A percentile compares a stretch with the other conserved stretches of the same genome.
Conservation (phyloP, 2,329 filamentous ascomycete species). For the Conoideocrella luteorostrata region DNA sequence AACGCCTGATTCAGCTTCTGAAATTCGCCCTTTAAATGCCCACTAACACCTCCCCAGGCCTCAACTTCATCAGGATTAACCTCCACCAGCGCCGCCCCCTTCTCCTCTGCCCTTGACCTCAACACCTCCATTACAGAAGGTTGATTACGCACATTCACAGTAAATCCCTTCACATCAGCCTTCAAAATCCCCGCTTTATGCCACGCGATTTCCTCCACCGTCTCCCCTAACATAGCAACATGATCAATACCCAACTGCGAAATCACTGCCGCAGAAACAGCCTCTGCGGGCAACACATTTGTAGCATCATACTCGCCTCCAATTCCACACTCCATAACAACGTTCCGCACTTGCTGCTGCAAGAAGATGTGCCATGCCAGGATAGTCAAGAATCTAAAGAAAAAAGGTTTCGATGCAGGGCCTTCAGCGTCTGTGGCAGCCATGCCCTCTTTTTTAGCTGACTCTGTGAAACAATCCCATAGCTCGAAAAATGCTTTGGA, state of each 20-base stretch:
- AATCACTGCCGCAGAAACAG: constrained; percentile 65
- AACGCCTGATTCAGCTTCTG: constrained; percentile 55
- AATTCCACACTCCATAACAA: constrained; percentile 88
- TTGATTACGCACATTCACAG: constrained; percentile 20
- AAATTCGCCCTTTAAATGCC: constrained; percentile 42
- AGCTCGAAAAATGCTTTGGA: constrained; percentile 75
- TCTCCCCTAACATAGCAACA: constrained; percentile 69
- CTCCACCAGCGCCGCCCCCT: constrained; percentile 38
- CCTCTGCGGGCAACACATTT: constrained; percentile 62
- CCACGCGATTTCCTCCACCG: constrained; percentile 78
- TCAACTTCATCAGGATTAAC: constrained; percentile 31
- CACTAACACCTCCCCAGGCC: constrained; percentile 35
- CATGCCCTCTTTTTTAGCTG: constrained; percentile 27
- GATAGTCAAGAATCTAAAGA: constrained; percentile 86
- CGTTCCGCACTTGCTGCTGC: constrained; percentile 65
- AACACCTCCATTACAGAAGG: constrained; percentile 46
- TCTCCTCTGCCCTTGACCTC: constrained; percentile 52
- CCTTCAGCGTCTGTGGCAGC: constrained; percentile 41
- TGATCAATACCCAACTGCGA: constrained; percentile 84
- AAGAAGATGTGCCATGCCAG: constrained; percentile 82
- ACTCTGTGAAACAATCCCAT: constrained; percentile 57
- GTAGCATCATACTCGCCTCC: constrained; percentile 92
- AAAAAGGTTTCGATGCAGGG: constrained; percentile 69
- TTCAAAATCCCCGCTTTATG: constrained; percentile 90
- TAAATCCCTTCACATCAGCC: constrained; percentile 36